These are phyloP conservation scores for Solanum pennellii DNA, from an alignment of 257 asterid genomes.

Conservation along the genomic window DNA sequence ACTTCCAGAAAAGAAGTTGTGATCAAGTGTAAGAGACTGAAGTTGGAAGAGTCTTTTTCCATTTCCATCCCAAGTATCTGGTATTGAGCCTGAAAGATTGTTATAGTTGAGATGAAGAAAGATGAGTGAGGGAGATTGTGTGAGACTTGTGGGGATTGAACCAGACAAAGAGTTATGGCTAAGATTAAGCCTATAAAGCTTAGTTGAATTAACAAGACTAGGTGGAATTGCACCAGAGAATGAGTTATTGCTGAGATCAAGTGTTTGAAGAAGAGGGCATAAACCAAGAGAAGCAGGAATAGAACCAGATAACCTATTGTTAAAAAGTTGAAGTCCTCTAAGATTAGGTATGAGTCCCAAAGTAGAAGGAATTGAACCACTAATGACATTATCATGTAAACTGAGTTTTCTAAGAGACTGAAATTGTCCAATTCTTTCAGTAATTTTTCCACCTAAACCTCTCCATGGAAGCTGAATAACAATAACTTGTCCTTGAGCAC, in stretches of 20 bases:
- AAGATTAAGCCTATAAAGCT: conserved; percentile 57
- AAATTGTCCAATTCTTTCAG: conserved; percentile 67
- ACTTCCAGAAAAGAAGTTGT: conserved; percentile 37
- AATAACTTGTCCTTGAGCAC: conserved; percentile 89
- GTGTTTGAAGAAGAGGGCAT: conserved; percentile 64
- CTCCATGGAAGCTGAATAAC: conserved; percentile 96
- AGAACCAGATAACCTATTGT: conserved; percentile 68
- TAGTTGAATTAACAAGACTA: conserved; percentile 51
- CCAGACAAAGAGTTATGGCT: conserved; percentile 71
- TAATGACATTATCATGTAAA: conserved; percentile 75
- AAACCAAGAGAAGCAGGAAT: conserved; percentile 69
- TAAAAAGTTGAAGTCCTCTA: conserved; percentile 80
- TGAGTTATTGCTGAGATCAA: conserved; percentile 69
- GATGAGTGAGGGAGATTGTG: conserved; percentile 39
- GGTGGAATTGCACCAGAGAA: conserved; percentile 51
- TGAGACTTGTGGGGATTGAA: conserved; percentile 44
- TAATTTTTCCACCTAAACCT: conserved; percentile 63
- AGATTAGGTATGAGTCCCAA: conserved; percentile 67
- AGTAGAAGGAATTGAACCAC: conserved; percentile 66
- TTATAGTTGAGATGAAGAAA: conserved; percentile 53
- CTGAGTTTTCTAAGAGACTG: conserved; percentile 81
- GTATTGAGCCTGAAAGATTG: conserved; percentile 55
- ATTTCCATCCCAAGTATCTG: conserved; percentile 42
- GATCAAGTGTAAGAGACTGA: conserved; percentile 45
- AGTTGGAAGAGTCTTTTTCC: conserved; percentile 22